phyloP scores from a whole-genome alignment of 2,329 filamentous ascomycete genomes.

The Epichloe glyceriae region DNA sequence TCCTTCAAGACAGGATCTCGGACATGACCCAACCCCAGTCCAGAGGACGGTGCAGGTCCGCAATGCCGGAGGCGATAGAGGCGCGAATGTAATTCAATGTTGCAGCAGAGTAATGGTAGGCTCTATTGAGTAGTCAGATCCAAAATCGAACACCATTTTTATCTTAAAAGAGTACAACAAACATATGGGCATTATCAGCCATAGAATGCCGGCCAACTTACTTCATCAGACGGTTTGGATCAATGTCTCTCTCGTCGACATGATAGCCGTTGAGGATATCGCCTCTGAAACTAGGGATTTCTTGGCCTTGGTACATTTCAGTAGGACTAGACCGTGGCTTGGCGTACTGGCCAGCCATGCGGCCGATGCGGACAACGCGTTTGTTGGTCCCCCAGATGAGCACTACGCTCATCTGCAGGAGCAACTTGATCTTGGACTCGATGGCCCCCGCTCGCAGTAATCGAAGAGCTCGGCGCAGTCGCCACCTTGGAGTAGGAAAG shows the following conservation, averaged over 20 bases:
- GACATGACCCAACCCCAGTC: conserved; percentile 92
- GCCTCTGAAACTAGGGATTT: conserved; percentile 82
- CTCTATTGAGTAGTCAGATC: conserved; percentile 31
- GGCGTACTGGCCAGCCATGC: conserved; percentile 95
- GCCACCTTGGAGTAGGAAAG: conserved; percentile 89
- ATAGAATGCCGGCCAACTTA: conserved; percentile 18
- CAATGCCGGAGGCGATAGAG: conserved; percentile 74
- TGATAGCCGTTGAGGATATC: conserved; percentile 91
- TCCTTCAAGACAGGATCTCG: conserved; percentile 69
- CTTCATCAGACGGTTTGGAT: conserved; percentile 71
- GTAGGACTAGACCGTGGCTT: conserved; percentile 86
- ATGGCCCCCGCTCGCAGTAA: conserved; percentile 85
- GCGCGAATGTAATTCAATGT: conserved; percentile 89
- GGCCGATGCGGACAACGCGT: conserved; percentile 83
- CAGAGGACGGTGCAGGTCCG: conserved; percentile 82
- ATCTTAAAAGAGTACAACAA: background rate
- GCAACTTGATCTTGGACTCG: conserved; percentile 90
- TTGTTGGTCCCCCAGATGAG: conserved; percentile 75
- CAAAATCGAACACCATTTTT: background rate
- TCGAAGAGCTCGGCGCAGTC: conserved; percentile 97
- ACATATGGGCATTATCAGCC: too few relatives aligned
- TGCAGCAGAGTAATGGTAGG: conserved; percentile 90
- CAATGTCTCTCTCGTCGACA: conserved; percentile 60
- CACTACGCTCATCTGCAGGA: conserved; percentile 93
- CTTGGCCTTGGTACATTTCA: conserved; percentile 65